Percentiles rank a stretch among this genome's conserved stretches.
phyloP scores from a whole-genome alignment of 768 basidiomycete genomes.

The Leccinum rimulosum region DNA sequence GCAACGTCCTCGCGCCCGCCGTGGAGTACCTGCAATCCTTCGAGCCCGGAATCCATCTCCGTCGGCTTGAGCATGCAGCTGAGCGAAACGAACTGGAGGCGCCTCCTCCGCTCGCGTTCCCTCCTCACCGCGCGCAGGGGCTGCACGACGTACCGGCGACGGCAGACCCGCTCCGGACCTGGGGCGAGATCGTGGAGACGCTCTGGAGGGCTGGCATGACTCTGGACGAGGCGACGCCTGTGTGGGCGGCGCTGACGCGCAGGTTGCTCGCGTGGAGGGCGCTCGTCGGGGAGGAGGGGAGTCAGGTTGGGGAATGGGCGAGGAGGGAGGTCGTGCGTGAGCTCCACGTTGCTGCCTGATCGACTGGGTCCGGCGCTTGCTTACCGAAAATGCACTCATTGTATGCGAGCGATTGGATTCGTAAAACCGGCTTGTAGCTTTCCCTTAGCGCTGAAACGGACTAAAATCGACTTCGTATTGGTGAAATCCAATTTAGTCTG shows the following conservation, averaged over 20 bases:
- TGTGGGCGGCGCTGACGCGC: background rate
- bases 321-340: constrained; percentile 27
- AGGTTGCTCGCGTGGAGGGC: background rate
- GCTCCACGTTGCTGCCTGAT: constrained; percentile 1
- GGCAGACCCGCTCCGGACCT: background rate
- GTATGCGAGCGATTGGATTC: background rate
- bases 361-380: background rate
- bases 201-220: background rate
- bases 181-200: background rate
- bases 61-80: background rate
- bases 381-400: background rate
- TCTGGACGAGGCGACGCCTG: background rate
- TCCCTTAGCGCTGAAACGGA: background rate
- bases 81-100: background rate
- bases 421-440: background rate
- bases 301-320: constrained; percentile 45
- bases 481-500: too few relatives aligned
- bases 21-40: constrained; percentile 28
- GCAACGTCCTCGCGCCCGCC: constrained; percentile 31
- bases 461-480: background rate
- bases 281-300: background rate
- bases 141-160: background rate
- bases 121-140: background rate
- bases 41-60: constrained; percentile 22
- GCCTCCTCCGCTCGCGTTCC: constrained; percentile 14